A percentile compares a stretch with the other conserved stretches of the same genome.
Conservation (phyloP, 805 yeast genomes). For the Ogataea pignaliae region DNA sequence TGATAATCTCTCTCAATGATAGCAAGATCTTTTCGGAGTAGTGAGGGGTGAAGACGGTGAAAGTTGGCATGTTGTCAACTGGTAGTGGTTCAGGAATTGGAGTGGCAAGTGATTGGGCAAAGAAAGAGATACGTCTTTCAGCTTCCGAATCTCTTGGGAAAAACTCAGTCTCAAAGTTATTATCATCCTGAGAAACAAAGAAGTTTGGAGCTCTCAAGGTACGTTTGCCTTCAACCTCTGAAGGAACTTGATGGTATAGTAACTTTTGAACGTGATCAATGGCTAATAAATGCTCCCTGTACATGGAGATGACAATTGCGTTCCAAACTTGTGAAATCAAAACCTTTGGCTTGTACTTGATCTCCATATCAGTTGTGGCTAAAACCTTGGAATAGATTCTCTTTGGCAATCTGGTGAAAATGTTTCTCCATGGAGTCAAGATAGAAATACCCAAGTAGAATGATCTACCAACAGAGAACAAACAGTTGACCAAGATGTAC, state of each 20-base stretch:
- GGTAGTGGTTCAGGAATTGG: slow-evolving; percentile 99
- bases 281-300: slow-evolving; percentile 97
- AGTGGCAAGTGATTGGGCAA: slow-evolving; percentile 97
- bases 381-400: slow-evolving; percentile 96
- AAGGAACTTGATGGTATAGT: slow-evolving; percentile 96
- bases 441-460: slow-evolving; percentile 98
- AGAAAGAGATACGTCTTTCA: slow-evolving; percentile 98
- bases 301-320: slow-evolving; percentile 98
- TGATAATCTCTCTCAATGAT: slow-evolving; percentile 91
- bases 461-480: slow-evolving; percentile 95
- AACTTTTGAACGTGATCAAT: slow-evolving; percentile 98
- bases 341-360: slow-evolving; percentile 97
- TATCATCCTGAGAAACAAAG: slow-evolving; percentile 97
- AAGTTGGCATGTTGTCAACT: slow-evolving; percentile 99
- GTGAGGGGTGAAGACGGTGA: slow-evolving; percentile 95
- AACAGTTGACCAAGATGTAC: slow-evolving; percentile 94
- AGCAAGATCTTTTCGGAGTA: slow-evolving; percentile 90
- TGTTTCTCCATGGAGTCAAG: slow-evolving; percentile 99
- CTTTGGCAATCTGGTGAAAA: slow-evolving; percentile 96
- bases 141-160: slow-evolving; percentile 98
- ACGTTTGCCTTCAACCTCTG: slow-evolving; percentile 97
- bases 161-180: slow-evolving; percentile 90
- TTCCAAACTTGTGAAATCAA: slow-evolving; percentile 98
- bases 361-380: slow-evolving; percentile 99
- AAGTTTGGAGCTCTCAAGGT: slow-evolving; percentile 98